A percentile compares a stretch with the other conserved stretches of the same genome.
These are phyloP conservation scores for Sphaerulina musiva DNA, from an alignment of 2,329 filamentous ascomycete species.

Conservation along the genomic window DNA sequence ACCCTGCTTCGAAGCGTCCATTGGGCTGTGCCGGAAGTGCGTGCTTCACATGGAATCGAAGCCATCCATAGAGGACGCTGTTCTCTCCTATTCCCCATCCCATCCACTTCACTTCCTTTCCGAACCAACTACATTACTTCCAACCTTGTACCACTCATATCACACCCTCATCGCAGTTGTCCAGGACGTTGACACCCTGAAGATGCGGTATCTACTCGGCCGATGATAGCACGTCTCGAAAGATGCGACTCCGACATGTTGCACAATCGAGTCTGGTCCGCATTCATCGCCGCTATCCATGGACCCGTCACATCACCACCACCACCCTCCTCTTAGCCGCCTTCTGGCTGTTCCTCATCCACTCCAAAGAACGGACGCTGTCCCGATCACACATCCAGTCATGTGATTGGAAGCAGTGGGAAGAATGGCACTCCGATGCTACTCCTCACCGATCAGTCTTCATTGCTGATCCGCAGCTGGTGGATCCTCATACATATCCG, in stretches of 20 bases:
- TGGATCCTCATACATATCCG: conserved; percentile 91
- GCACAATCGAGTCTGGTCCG: conserved; percentile 17
- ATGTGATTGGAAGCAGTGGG: conserved; percentile 84
- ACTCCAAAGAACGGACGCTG: conserved; percentile 77
- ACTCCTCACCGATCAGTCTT: conserved; percentile 78
- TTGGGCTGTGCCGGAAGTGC: too few relatives aligned
- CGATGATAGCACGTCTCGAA: not conserved
- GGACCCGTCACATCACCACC: conserved; percentile 23
- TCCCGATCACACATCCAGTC: conserved; percentile 63
- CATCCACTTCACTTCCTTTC: too few relatives aligned
- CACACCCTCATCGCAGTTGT: not conserved
- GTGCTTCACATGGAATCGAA: too few relatives aligned
- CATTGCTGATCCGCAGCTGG: conserved; percentile 83
- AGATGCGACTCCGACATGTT: conserved; percentile 21
- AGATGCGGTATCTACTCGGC: not conserved
- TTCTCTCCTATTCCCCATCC: too few relatives aligned
- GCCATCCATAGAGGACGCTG: too few relatives aligned
- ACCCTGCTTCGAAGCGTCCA: too few relatives aligned
- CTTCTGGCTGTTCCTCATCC: conserved; percentile 68
- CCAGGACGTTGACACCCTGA: not conserved
- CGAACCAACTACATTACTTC: not conserved
- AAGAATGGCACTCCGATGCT: conserved; percentile 76
- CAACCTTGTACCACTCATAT: not conserved
- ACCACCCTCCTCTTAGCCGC: conserved; percentile 20
- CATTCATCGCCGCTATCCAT: conserved; percentile 22